phyloP scores from a whole-genome alignment of 164 flowering plant species.

The Nymphaea colorata region DNA sequence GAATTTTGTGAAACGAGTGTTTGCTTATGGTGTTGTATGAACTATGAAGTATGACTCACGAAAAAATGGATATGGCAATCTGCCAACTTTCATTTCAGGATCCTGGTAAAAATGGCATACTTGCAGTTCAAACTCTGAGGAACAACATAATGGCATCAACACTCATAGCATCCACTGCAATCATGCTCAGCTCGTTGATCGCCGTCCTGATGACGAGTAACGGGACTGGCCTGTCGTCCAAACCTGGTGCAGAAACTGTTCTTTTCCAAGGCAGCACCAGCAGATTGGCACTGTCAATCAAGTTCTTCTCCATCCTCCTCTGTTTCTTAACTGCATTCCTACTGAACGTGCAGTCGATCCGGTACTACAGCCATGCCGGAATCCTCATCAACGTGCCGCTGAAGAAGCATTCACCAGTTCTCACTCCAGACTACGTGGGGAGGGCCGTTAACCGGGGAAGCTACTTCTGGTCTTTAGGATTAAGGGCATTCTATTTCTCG shows the following conservation, averaged over 20 bases:
- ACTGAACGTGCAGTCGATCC: constrained; percentile 61
- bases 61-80: not conserved
- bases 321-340: constrained; percentile 66
- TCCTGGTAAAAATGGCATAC: constrained; percentile 48
- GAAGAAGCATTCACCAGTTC: constrained; percentile 22
- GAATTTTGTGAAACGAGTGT: not conserved
- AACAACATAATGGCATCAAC: constrained; percentile 98
- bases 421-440: constrained; percentile 50
- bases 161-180: constrained; percentile 66
- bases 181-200: constrained; percentile 64
- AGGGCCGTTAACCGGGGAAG: constrained; percentile 51
- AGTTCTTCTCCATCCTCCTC: constrained; percentile 54
- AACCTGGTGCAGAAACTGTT: not conserved
- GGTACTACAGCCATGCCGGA: constrained; percentile 85
- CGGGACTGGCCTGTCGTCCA: not conserved
- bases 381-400: constrained; percentile 76
- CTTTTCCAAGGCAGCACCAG: constrained; percentile 36
- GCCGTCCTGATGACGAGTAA: constrained; percentile 50
- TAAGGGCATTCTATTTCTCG: constrained; percentile 77
- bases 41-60: too few species aligned
- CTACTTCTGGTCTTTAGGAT: constrained; percentile 78
- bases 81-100: constrained; percentile 27
- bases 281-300: constrained; percentile 34
- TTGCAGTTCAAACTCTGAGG: constrained; percentile 68
- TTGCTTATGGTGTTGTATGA: not conserved